These are phyloP conservation scores for Termitomyces sp. DNA, from an alignment of 768 basidiomycete genomes.

Conservation along the genomic window DNA sequence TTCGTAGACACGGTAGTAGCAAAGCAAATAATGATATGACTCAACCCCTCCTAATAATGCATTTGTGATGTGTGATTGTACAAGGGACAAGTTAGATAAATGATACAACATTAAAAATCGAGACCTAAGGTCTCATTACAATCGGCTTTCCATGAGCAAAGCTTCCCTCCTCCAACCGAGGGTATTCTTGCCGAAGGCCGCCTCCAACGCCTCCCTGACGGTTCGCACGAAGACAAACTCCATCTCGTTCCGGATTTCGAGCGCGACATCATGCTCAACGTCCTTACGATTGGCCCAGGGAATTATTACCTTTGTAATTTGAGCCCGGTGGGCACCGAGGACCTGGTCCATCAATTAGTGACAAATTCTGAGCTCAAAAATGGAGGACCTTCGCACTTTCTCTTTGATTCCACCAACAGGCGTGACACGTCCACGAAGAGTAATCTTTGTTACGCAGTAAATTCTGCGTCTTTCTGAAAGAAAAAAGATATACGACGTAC, in stretches of 20 bases:
- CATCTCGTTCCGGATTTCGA: constrained; percentile 67
- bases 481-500: constrained; percentile 23
- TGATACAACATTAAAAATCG: not conserved
- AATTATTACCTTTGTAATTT: constrained; percentile 77
- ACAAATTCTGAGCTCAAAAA: not conserved
- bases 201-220: constrained; percentile 75
- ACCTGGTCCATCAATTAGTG: constrained; percentile 30
- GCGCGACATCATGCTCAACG: constrained; percentile 78
- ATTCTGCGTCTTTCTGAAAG: not conserved
- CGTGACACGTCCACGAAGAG: constrained; percentile 74
- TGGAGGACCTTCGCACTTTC: constrained; percentile 35
- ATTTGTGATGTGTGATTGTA: not conserved
- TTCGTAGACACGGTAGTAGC: not conserved
- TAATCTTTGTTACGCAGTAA: constrained; percentile 43
- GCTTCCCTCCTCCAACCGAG: constrained; percentile 57
- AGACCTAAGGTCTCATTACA: constrained; percentile 13
- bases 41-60: not conserved
- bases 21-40: not conserved
- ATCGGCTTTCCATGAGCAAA: constrained; percentile 29
- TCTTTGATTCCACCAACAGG: constrained; percentile 91
- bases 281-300: constrained; percentile 85
- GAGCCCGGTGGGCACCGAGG: constrained; percentile 84
- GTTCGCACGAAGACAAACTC: constrained; percentile 79
- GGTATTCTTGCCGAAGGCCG: constrained; percentile 70
- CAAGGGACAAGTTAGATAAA: not conserved